phyloP scores from a whole-genome alignment of 768 basidiomycete genomes.

The Suillus lakei region DNA sequence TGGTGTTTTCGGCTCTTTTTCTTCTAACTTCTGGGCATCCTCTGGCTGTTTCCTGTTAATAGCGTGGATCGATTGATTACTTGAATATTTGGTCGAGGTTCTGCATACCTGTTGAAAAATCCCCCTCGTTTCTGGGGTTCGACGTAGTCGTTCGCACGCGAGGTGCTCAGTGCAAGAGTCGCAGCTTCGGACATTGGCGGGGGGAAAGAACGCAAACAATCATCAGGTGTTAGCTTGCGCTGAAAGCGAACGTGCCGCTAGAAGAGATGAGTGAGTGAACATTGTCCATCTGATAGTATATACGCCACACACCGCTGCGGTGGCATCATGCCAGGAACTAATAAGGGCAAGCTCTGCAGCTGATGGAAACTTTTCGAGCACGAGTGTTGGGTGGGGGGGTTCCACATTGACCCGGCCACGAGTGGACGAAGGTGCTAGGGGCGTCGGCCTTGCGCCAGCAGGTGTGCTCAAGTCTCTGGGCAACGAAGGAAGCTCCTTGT shows the following conservation, averaged over 20 bases:
- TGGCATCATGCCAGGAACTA: conserved; percentile 32
- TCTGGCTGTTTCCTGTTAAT: conserved; percentile 16
- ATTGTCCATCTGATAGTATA: conserved; percentile 3
- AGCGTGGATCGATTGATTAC: neutral
- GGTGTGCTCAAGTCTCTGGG: conserved; percentile 14
- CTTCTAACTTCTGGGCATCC: conserved; percentile 14
- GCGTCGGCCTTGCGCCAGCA: neutral
- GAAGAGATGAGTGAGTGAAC: neutral
- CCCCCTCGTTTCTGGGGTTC: conserved; percentile 19
- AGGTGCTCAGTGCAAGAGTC: neutral
- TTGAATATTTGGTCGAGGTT: neutral
- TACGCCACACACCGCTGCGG: conserved; percentile 21
- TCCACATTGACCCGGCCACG: neutral
- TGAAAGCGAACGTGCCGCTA: conserved; percentile 29
- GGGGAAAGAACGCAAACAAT: conserved; percentile 10
- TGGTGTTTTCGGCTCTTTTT: conserved; percentile 11
- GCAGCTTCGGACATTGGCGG: conserved; percentile 14
- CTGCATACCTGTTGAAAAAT: conserved; percentile 24
- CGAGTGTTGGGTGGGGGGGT: conserved; percentile 21
- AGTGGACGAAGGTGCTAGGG: neutral
- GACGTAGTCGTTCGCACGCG: conserved; percentile 10
- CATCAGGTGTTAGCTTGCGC: conserved; percentile 14
- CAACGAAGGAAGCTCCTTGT: conserved; percentile 29
- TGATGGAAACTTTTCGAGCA: conserved; percentile 23
- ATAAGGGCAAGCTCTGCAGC: conserved; percentile 22